Conservation (phyloP, 768 basidiomycete species). For the Cystobasidiopsis lactophilus region DNA sequence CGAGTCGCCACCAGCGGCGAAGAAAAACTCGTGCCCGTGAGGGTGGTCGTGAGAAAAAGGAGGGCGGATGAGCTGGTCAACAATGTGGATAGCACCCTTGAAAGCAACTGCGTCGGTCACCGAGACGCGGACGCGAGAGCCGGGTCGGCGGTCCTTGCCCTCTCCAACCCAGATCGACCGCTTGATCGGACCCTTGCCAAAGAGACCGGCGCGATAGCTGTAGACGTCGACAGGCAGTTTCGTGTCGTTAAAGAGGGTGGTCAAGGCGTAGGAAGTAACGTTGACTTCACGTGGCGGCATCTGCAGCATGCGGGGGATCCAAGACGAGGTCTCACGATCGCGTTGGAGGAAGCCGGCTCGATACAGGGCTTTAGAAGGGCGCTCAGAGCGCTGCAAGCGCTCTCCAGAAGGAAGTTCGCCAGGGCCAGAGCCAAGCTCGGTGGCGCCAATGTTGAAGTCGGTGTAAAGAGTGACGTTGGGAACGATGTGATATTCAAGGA, state of each 20-base stretch:
- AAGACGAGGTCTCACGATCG: not conserved
- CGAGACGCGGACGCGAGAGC: constrained; percentile 19
- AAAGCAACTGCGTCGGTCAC: constrained; percentile 25
- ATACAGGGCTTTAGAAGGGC: not conserved
- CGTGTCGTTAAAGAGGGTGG: constrained; percentile 14
- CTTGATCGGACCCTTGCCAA: constrained; percentile 14
- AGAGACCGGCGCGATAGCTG: constrained; percentile 6
- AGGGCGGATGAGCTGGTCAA: constrained; percentile 13
- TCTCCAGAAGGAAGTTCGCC: not conserved
- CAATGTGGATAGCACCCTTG: constrained; percentile 25
- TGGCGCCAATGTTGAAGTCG: constrained; percentile 23
- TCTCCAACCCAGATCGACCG: constrained; percentile 9
- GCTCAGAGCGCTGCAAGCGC: not conserved
- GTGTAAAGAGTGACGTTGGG: constrained; percentile 24
- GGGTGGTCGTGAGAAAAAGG: constrained; percentile 12
- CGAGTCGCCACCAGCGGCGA: too few relatives aligned
- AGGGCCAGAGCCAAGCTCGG: not conserved
- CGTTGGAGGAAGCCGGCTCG: not conserved
- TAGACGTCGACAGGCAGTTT: constrained; percentile 15
- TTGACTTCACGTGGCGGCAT: constrained; percentile 8
- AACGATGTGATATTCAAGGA: constrained; percentile 26
- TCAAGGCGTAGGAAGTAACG: constrained; percentile 16
- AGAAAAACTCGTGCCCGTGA: not conserved
- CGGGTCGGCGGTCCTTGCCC: not conserved
- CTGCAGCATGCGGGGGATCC: not conserved